Percentiles rank a stretch among this genome's conserved stretches.
Evolutionary conservation across 176 grass and related monocot genomes (phyloP).

Genomic region (Ensete glaucum): DNA sequence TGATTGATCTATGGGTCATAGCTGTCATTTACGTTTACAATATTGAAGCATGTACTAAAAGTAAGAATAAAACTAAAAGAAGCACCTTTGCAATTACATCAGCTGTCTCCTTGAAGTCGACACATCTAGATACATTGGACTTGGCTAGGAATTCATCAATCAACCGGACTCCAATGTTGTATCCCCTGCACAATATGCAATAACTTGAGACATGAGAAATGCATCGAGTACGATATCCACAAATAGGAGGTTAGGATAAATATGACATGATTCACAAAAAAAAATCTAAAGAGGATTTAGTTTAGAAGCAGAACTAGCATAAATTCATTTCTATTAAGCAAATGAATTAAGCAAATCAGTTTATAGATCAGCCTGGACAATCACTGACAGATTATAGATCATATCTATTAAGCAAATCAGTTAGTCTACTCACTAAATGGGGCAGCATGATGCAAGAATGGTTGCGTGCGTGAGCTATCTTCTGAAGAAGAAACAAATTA

Average conservation of each 20-base stretch:
- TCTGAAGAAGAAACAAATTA: too few species aligned
- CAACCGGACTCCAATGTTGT: constrained; percentile 88
- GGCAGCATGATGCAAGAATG: background rate
- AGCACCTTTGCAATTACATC: constrained; percentile 93
- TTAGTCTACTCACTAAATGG: background rate
- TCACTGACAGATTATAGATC: background rate
- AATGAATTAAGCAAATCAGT: too few species aligned
- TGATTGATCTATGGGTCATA: background rate
- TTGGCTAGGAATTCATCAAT: constrained; percentile 96
- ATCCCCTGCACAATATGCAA: constrained; percentile 56
- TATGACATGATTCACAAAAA: background rate
- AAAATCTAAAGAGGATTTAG: background rate
- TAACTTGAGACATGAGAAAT: background rate
- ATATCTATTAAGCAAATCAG: background rate
- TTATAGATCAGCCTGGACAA: background rate
- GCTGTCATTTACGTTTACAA: too few species aligned
- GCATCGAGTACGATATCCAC: background rate
- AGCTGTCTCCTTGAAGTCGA: constrained; percentile 94
- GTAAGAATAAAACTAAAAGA: background rate
- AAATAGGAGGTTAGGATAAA: too few species aligned
- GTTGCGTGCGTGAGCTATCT: too few species aligned
- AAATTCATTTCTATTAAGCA: background rate
- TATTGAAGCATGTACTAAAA: background rate
- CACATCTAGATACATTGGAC: constrained; percentile 89
- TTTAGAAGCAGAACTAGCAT: background rate